Evolutionary conservation across 2,329 filamentous ascomycete species (phyloP), one percentile per base, ranked within the genome.

Genomic region (Diaporthe aspalathi): DNA sequence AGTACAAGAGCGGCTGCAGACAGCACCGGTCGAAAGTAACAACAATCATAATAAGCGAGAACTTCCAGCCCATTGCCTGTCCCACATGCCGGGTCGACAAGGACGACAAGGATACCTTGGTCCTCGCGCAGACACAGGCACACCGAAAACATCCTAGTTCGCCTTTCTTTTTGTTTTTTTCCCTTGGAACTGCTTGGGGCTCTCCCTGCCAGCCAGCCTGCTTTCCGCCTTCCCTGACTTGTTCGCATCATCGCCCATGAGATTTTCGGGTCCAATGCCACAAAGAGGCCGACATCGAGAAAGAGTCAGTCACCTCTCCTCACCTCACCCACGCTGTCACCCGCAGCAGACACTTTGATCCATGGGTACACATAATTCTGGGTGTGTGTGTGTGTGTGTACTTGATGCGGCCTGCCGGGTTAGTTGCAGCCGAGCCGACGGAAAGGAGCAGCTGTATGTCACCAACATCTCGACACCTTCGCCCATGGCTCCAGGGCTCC

Each of bases 41-140:
- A 38, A 50, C 29, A 65, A 65, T 43, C 40, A 62, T 50, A 65
- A 62, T 50, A 65, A 65, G 60, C 60, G 60, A 65, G 40, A 43
- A 47, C 57, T 32, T 49, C 20, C 27, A 63, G 57, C 43, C 43
- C 20, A 29, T 63, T 63, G 57, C 57, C 22, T 63, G 60, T 63
- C 60, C 60, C 43, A 63, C 60, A 65, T 65, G 16, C 60, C 29
- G 45, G 60, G 45, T 38, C 29, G 29, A 65, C 60, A 24, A 50
- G 45, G 12, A 24, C 29, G 16, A 35, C 57, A 63, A 63, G 57
- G 32, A 35, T 35, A 35, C 5, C n/a, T n/a, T n/a, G n/a, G n/a
- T n/a, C n/a, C n/a, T 35, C 32, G 32, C 32, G 9, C 32, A 35
- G 32, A 14, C 47, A 22, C 43, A 32, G 12, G 40, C 43, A 14